phyloP scores from a whole-genome alignment of 257 asterid genomes.

The Plantago ovata region DNA sequence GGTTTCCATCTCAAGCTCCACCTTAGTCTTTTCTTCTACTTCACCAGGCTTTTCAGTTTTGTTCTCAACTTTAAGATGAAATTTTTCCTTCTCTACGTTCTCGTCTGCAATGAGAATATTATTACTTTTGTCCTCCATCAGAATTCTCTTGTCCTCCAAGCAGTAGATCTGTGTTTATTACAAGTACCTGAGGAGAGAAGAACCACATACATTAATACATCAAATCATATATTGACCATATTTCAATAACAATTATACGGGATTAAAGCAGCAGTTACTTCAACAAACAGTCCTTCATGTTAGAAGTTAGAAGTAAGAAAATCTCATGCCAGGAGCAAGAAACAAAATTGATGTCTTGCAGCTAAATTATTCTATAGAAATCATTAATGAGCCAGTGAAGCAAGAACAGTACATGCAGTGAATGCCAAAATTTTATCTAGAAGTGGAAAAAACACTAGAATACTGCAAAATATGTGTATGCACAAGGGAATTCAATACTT shows the following conservation, averaged over 20 bases:
- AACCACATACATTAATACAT: slow-evolving; percentile 8
- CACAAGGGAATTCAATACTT: not conserved
- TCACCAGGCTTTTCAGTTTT: slow-evolving; percentile 32
- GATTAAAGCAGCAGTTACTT: not conserved
- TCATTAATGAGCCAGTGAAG: no score
- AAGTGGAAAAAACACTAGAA: not conserved
- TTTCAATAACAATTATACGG: not conserved
- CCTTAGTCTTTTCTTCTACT: slow-evolving; percentile 36
- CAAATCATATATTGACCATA: not conserved
- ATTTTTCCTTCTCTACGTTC: slow-evolving; percentile 43
- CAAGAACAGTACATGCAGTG: no score
- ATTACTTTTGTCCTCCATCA: slow-evolving; percentile 37
- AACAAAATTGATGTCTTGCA: not conserved
- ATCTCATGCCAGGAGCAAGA: not conserved
- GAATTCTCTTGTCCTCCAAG: not conserved
- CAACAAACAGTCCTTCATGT: not conserved
- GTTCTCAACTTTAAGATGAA: slow-evolving; percentile 41
- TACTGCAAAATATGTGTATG: not conserved
- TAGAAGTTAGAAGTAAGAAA: not conserved
- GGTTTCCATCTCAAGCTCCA: slow-evolving; percentile 35
- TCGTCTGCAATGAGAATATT: slow-evolving; percentile 23
- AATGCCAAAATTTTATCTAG: no score
- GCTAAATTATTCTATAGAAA: not conserved
- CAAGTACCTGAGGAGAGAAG: slow-evolving; percentile 24
- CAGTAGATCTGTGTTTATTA: not conserved